Evolutionary conservation across 2,329 filamentous ascomycete genomes (phyloP).

Genomic region (Xylariaceae sp.): DNA sequence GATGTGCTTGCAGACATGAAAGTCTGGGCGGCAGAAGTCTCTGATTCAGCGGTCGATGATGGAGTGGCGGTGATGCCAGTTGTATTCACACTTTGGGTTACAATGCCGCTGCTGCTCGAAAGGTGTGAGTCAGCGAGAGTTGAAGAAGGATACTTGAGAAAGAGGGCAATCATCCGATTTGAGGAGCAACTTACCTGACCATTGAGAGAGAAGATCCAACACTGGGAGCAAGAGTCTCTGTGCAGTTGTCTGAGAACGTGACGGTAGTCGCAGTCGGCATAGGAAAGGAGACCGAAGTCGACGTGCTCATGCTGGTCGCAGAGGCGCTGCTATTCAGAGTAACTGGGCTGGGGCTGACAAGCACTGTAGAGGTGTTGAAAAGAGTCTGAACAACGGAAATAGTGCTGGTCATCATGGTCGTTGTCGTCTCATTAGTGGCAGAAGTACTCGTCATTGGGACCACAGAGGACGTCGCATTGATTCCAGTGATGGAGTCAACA

Average conservation of each 20-base stretch:
- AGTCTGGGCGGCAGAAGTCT: no score
- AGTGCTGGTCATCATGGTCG: not conserved
- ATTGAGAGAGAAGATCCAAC: no score
- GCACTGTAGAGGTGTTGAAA: not conserved
- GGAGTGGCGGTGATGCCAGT: not conserved
- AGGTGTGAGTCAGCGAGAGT: no score
- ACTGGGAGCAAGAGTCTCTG: not conserved
- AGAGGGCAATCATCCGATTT: no score
- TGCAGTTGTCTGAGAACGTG: not conserved
- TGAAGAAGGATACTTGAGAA: no score
- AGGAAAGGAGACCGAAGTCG: not conserved
- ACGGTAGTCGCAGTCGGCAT: not conserved
- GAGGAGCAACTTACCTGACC: no score
- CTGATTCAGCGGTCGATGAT: not conserved
- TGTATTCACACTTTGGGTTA: no score
- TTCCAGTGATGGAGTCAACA: not conserved
- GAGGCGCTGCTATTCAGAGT: not conserved
- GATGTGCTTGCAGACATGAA: not conserved
- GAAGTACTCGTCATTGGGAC: no score
- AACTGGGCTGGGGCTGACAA: not conserved
- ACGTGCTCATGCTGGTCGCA: not conserved
- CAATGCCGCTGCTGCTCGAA: no score
- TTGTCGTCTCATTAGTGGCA: not conserved
- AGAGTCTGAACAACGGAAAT: not conserved
- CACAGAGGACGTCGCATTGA: not conserved